phyloP scores from a whole-genome alignment of 768 basidiomycete species.

The Mycena kentingensis region DNA sequence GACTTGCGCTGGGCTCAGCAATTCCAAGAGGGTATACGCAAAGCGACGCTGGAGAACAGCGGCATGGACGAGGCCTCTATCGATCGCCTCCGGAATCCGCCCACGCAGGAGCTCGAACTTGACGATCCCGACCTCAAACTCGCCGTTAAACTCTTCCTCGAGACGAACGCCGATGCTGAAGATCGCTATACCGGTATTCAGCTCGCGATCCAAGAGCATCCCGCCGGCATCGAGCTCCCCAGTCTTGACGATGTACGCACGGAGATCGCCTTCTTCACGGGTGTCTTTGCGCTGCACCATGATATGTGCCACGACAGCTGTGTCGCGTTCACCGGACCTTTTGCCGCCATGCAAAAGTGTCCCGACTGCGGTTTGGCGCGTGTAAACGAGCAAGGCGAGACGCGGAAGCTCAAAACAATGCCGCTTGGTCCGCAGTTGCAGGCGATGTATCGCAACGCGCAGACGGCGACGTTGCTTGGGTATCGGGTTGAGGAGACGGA shows the following conservation, averaged over 20 bases:
- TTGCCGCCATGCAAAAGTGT: slow-evolving; percentile 4
- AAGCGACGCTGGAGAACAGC: neutral
- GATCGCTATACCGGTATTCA: slow-evolving; percentile 13
- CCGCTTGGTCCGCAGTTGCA: slow-evolving; percentile 17
- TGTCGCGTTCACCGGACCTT: slow-evolving; percentile 10
- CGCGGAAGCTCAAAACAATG: slow-evolving; percentile 6
- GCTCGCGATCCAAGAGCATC: slow-evolving; percentile 11
- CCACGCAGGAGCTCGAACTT: neutral
- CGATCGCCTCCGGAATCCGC: neutral
- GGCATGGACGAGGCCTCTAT: neutral
- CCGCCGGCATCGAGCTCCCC: slow-evolving; percentile 10
- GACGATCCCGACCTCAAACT: neutral
- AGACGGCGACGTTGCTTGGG: slow-evolving; percentile 1
- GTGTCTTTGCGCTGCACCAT: slow-evolving; percentile 19
- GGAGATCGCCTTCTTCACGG: slow-evolving; percentile 13
- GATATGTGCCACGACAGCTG: slow-evolving; percentile 29
- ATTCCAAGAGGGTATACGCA: neutral
- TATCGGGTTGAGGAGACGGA: neutral
- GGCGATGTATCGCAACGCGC: slow-evolving; percentile 11
- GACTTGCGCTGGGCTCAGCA: neutral
- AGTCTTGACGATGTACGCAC: slow-evolving; percentile 14
- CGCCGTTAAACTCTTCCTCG: neutral
- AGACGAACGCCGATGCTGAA: neutral
- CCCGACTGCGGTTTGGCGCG: slow-evolving; percentile 2
- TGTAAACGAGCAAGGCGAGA: neutral